A percentile compares a stretch with the other conserved stretches of the same genome.
phyloP scores from a whole-genome alignment of 768 basidiomycete species.

The Multifurca ochricompacta region DNA sequence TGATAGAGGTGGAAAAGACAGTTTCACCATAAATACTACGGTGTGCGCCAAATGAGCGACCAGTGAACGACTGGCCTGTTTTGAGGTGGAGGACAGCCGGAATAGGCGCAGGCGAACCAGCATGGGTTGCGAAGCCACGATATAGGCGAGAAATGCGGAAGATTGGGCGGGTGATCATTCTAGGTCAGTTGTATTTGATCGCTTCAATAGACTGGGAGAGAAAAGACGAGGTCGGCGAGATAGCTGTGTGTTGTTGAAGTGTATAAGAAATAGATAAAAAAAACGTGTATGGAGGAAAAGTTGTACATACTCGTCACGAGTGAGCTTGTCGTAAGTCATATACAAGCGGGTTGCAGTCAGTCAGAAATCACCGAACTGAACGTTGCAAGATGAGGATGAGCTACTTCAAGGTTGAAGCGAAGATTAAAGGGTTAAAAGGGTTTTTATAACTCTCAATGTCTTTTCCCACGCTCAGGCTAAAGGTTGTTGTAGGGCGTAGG shows the following conservation, averaged over 20 bases:
- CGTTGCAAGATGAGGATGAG: too few species aligned
- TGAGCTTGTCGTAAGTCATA: constrained; percentile 83
- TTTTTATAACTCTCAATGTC: too few species aligned
- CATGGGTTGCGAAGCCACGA: constrained; percentile 63
- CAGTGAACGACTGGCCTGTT: constrained; percentile 87
- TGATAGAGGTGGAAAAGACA: constrained; percentile 98
- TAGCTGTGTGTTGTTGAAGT: constrained; percentile 43
- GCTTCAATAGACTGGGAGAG: constrained; percentile 43
- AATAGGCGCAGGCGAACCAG: constrained; percentile 33
- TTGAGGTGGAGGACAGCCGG: constrained; percentile 91
- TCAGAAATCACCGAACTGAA: too few species aligned
- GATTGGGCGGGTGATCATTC: constrained; percentile 53
- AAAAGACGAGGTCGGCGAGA: constrained; percentile 86
- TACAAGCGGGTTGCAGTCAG: constrained; percentile 26
- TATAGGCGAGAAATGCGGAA: constrained; percentile 41
- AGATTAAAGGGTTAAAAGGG: too few species aligned
- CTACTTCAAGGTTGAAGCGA: too few species aligned
- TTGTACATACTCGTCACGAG: constrained; percentile 73
- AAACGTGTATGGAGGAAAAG: constrained; percentile 1
- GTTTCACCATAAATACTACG: constrained; percentile 92
- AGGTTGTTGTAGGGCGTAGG: too few species aligned
- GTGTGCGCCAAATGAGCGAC: constrained; percentile 83
- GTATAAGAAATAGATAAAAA: constrained; percentile 22
- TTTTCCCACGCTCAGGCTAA: too few species aligned
- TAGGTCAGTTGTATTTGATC: constrained; percentile 22